phyloP scores from a whole-genome alignment of 768 basidiomycete species.

The Exidia glandulosa region DNA sequence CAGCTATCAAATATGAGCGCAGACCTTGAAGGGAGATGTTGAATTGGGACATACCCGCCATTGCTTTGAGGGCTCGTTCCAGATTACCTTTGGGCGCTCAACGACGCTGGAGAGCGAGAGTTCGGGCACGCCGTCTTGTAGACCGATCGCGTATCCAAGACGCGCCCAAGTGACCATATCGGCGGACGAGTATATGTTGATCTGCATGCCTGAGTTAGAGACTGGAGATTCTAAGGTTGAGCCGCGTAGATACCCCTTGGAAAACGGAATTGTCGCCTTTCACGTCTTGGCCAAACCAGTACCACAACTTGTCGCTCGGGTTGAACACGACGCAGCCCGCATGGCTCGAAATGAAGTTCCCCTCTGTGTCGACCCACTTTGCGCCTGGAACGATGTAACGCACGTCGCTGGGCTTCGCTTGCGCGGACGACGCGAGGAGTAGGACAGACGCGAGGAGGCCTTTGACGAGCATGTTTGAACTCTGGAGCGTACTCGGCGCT shows the following conservation, averaged over 20 bases:
- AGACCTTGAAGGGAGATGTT: not conserved
- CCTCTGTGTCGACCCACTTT: not conserved
- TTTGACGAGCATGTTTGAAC: no score
- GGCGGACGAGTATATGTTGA: not conserved
- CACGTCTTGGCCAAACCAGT: constrained; percentile 2
- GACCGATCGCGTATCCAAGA: not conserved
- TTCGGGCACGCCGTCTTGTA: not conserved
- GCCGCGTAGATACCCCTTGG: not conserved
- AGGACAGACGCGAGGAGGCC: no score
- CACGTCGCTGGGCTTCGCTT: no score
- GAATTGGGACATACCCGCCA: not conserved
- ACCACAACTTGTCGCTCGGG: not conserved
- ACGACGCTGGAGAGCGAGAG: not conserved
- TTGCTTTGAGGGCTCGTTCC: not conserved
- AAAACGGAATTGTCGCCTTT: not conserved
- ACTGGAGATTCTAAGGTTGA: not conserved
- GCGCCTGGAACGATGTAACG: constrained; percentile 1
- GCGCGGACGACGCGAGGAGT: no score
- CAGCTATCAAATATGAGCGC: not conserved
- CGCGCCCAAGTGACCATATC: not conserved
- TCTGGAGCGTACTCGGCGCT: no score
- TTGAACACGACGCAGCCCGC: not conserved
- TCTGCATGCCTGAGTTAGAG: not conserved
- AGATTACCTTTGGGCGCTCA: constrained; percentile 1
- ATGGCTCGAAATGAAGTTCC: not conserved